Base-by-base conservation (phyloP, 495 filamentous ascomycete genomes). In the Talaromyces trachyspermus region DNA sequence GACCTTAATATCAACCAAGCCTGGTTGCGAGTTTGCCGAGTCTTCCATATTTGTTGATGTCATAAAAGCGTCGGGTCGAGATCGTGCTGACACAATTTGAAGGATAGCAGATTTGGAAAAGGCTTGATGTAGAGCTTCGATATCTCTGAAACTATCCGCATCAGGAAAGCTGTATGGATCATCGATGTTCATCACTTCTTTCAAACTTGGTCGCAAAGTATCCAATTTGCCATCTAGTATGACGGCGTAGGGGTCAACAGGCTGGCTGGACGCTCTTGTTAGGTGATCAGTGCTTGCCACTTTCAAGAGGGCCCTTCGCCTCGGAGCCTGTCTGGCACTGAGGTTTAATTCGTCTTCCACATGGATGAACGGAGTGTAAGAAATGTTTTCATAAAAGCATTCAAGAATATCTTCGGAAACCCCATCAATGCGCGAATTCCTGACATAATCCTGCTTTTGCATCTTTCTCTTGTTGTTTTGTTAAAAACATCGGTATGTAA, bases 381-480 rank as follows among this genome's bases (percentile, higher is more conserved):
- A 85, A 54, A 96, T 95, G 54, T 99, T 99, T 64, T 96, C 92
- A 64, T 97, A 99, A 59, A 97, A 92, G 60, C 90, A 96, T 59
- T 86, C 89, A 5, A 96, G 72, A 22, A 97, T 87, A 45, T 96
- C 92, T 46, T 92, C 89, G 22, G 85, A 84, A 18, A 97, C 85
- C 11, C 89, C 89, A 59, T 95, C 88, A 1, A 85, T 86, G 7
- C 81, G 78, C 11, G 89, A 92, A 61, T 96, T 97, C 64, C 94
- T 97, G 44, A 95, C 76, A 62, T 99, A 99, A 50, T 97, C 92
- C 0, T 74, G 73, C 54, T 94, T 94, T 60, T 95, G 89, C 92
- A 99, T 99, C 65, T 97, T 99, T 56, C 90, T 80, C 67, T 95
- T 97, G 63, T 97, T 97, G 71, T 96, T 97, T 91, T 95, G 72